Conservation (phyloP, 768 basidiomycete species). For the Boletus vermiculosoides region DNA sequence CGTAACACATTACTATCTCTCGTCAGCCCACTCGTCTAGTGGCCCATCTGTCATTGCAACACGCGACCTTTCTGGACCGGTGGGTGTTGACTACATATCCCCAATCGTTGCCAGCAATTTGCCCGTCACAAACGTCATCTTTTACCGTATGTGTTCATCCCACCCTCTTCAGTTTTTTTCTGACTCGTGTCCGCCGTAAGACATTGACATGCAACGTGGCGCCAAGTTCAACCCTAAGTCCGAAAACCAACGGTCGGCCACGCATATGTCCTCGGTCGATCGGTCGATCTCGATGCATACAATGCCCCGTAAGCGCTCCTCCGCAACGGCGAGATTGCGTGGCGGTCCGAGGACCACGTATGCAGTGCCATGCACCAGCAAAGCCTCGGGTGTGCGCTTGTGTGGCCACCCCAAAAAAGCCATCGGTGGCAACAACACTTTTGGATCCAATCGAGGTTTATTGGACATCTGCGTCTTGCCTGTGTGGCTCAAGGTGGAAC, state of each 20-base stretch:
- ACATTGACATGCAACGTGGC: background rate
- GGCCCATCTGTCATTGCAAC: background rate
- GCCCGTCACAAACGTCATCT: background rate
- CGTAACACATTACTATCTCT: background rate
- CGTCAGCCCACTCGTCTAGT: too few species aligned
- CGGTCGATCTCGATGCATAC: background rate
- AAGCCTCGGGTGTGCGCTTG: background rate
- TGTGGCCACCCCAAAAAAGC: background rate
- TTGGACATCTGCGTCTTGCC: too few species aligned
- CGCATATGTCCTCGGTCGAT: background rate
- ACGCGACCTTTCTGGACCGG: background rate
- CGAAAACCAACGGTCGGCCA: background rate
- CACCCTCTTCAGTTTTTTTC: background rate
- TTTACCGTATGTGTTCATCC: background rate
- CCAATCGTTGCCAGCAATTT: background rate
- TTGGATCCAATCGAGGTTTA: too few species aligned
- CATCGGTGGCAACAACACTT: background rate
- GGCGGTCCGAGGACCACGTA: background rate
- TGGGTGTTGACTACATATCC: background rate
- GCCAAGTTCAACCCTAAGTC: background rate
- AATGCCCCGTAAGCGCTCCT: background rate
- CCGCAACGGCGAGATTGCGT: background rate
- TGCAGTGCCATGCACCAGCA: background rate
- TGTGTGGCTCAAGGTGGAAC: background rate
- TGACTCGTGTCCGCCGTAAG: background rate